These are phyloP conservation scores for Flaveria bidentis DNA, from an alignment of 129 eudicot genomes.

Conservation along the genomic window DNA sequence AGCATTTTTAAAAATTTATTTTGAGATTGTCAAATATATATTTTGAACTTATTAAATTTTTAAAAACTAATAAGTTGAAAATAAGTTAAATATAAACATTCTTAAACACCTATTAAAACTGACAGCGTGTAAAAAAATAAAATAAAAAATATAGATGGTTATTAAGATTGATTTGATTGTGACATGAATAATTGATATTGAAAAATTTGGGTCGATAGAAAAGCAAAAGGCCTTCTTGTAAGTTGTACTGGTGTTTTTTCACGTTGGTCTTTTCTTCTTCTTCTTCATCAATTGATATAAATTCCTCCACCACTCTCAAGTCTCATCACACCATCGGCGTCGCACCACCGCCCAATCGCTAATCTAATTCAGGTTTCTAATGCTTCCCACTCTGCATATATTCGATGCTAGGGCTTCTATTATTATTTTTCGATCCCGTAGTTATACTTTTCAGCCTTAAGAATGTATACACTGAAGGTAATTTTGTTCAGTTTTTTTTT, in stretches of 20 bases:
- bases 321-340: background rate
- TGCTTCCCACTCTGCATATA: background rate
- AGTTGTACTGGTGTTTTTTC: background rate
- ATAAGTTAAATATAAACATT: too few relatives aligned
- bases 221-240: background rate
- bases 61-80: too few relatives aligned
- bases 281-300: background rate
- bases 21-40: too few relatives aligned
- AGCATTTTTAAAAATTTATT: too few relatives aligned
- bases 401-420: background rate
- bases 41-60: too few relatives aligned
- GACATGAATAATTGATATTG: background rate
- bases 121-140: too few relatives aligned
- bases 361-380: background rate
- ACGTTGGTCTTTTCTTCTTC: slow-evolving; percentile 4
- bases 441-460: background rate
- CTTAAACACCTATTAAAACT: too few relatives aligned
- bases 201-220: background rate
- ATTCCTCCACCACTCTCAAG: background rate
- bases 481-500: too few relatives aligned
- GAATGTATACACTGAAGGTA: background rate
- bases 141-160: too few relatives aligned
- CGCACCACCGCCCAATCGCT: background rate
- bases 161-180: too few relatives aligned
- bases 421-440: background rate